Evolutionary conservation across 441 rosid genomes (phyloP).

Genomic region (Breynia disticha): DNA sequence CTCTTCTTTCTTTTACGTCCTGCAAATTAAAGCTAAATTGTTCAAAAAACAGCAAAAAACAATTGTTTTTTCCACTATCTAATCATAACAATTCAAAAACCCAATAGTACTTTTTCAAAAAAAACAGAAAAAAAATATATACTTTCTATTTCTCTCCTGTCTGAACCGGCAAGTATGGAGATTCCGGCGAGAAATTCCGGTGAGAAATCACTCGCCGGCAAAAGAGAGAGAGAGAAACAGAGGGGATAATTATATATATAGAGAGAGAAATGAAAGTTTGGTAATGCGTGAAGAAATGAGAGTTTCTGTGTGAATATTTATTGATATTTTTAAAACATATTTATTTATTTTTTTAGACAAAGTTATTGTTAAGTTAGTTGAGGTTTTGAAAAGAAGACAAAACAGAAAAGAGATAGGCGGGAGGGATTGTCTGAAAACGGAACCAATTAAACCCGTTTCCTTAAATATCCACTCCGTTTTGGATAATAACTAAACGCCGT

Average conservation of each 20-base stretch:
- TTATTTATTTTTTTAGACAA: constrained; percentile 2
- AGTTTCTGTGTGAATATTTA: neutral
- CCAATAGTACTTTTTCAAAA: neutral
- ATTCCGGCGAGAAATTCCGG: constrained; percentile 33
- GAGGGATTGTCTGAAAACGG: constrained; percentile 6
- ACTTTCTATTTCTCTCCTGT: constrained; percentile 13
- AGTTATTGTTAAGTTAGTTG: constrained; percentile 24
- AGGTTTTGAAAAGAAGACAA: constrained; percentile 24
- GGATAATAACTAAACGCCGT: neutral
- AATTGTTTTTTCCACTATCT: constrained; percentile 22
- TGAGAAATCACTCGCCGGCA: constrained; percentile 45
- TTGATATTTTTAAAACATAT: constrained; percentile 1
- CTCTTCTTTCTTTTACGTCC: constrained; percentile 20
- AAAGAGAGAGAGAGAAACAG: constrained; percentile 10
- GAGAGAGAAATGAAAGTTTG: constrained; percentile 5
- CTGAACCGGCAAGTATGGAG: constrained; percentile 4
- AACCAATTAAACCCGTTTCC: neutral
- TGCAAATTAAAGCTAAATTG: constrained; percentile 35
- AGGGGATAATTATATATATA: neutral
- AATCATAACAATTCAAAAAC: constrained; percentile 18
- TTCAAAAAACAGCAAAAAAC: constrained; percentile 5
- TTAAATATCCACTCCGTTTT: neutral
- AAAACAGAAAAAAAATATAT: constrained; percentile 9
- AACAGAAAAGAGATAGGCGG: constrained; percentile 35
- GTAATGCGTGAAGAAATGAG: constrained; percentile 13